Conservation (phyloP, 495 filamentous ascomycete species). For the Tuber umbilicatum region DNA sequence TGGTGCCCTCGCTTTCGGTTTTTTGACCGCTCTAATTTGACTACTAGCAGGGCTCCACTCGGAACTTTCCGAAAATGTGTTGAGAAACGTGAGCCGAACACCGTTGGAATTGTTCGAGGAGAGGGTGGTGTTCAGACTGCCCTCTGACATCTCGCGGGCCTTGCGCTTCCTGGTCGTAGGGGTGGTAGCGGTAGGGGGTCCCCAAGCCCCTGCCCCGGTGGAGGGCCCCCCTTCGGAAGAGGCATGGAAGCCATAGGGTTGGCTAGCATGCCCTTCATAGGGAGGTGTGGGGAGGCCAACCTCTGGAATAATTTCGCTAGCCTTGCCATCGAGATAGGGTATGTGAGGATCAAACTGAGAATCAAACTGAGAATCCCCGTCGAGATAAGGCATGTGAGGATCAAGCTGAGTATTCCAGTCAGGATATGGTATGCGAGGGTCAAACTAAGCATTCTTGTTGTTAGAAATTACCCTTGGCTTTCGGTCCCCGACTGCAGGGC, state of each 20-base stretch:
- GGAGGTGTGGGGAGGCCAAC: not conserved
- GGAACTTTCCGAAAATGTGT: not conserved
- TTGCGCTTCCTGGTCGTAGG: not conserved
- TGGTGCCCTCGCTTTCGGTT: not conserved
- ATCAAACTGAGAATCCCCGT: too few relatives aligned
- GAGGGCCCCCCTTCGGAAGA: not conserved
- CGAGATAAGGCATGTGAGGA: too few relatives aligned
- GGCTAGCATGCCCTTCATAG: not conserved
- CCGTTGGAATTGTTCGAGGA: not conserved
- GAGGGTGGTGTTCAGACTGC: not conserved
- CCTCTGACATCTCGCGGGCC: not conserved
- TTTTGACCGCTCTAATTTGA: not conserved
- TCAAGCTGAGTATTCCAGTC: too few relatives aligned
- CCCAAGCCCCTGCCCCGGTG: too few relatives aligned
- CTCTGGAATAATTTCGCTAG: not conserved
- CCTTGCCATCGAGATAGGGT: too few relatives aligned
- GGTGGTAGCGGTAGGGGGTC: not conserved
- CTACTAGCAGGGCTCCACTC: not conserved
- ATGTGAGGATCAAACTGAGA: too few relatives aligned
- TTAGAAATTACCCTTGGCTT: too few relatives aligned
- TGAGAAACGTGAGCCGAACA: not conserved
- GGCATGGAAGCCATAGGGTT: not conserved
- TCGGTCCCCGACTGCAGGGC: not conserved
- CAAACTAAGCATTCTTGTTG: too few relatives aligned
- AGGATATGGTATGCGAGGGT: too few relatives aligned